Base-by-base conservation (phyloP, 257 asterid species). In the Ilex aquifolium region DNA sequence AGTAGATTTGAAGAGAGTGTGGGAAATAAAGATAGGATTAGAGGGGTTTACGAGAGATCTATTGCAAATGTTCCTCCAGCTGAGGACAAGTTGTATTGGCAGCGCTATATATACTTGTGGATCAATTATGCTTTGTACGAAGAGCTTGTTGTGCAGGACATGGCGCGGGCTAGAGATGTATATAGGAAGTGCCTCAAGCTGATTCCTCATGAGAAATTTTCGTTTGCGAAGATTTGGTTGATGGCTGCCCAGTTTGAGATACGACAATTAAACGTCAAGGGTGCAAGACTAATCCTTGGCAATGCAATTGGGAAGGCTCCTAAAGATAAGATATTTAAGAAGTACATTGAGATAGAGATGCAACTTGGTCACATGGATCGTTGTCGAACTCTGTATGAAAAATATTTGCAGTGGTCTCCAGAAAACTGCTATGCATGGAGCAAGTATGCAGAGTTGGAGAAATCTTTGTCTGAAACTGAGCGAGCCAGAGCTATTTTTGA, bases 361-460 rank as follows among this genome's bases (percentile, higher is more conserved):
- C 95, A 83, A 65, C 89, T 89, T 69, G 88, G 97, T 42, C 86
- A 89, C 71, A 82, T 84, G 53, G 97, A 92, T 67, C 81, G 97
- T 9, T 92, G 97, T 77, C 71, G 99, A 62, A 89, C 71, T 60
- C 81, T 89, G 5, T 92, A 89, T 71, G 91, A 87, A 65, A 87
- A 87, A 77, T 92, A 92, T 59, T 73, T 92, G 67, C 88, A 85
- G 72, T 85, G 94, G 97, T 76, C 96, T 32, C 96, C 95, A 12
- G 99, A 89, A 76, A 90, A 87, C 68, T 92, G 99, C 68, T 89
- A 92, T 68, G 99, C 97, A 0, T 92, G 99, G 99, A 83, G 82
- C 80, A 92, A 87, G 71, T 92, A 50, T 65, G 99, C 96, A 0
- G 96, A 92, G 78, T 39, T 89, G 80, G 99, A 92, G 75, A 83